phyloP scores from a whole-genome alignment of 2,329 filamentous ascomycete genomes.

The Penicillium glabrum region DNA sequence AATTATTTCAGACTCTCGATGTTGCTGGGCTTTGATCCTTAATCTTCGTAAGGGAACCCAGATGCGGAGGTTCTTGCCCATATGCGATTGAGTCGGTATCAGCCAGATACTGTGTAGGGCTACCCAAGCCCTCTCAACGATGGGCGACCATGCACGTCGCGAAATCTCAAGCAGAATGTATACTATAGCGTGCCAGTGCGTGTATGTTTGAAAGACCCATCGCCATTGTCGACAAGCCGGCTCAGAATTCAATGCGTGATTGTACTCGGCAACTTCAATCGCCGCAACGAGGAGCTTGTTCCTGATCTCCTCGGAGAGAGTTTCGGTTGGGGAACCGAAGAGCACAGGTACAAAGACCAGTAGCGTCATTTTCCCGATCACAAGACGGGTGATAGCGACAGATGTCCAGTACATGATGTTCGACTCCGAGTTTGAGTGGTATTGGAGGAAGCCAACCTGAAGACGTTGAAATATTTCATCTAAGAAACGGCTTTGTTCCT shows the following conservation, averaged over 20 bases:
- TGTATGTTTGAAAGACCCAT: slow-evolving; percentile 62
- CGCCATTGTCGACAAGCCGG: slow-evolving; percentile 52
- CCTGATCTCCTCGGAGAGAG: slow-evolving; percentile 36
- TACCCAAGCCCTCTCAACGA: slow-evolving; percentile 50
- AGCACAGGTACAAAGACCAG: slow-evolving; percentile 56
- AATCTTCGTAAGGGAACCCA: slow-evolving; percentile 37
- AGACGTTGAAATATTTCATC: slow-evolving; percentile 47
- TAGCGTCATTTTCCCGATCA: slow-evolving; percentile 44
- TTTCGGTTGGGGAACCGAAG: slow-evolving; percentile 35
- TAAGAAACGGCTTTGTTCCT: slow-evolving; percentile 49
- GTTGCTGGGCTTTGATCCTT: slow-evolving; percentile 28
- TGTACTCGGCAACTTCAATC: slow-evolving; percentile 50
- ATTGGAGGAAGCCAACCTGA: slow-evolving; percentile 46
- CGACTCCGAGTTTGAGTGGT: slow-evolving; percentile 38
- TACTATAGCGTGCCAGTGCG: slow-evolving; percentile 60
- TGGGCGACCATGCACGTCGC: slow-evolving; percentile 48
- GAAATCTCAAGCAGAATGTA: slow-evolving; percentile 56
- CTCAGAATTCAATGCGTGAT: slow-evolving; percentile 55
- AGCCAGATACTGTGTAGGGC: slow-evolving; percentile 46
- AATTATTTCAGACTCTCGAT: slow-evolving; percentile 34
- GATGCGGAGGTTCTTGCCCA: slow-evolving; percentile 33
- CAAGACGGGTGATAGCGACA: slow-evolving; percentile 42
- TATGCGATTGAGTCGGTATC: slow-evolving; percentile 33
- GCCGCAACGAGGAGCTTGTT: slow-evolving; percentile 39
- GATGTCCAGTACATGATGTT: slow-evolving; percentile 52